phyloP scores from a whole-genome alignment of 305 asterid genomes.

The Salvia sclarea region DNA sequence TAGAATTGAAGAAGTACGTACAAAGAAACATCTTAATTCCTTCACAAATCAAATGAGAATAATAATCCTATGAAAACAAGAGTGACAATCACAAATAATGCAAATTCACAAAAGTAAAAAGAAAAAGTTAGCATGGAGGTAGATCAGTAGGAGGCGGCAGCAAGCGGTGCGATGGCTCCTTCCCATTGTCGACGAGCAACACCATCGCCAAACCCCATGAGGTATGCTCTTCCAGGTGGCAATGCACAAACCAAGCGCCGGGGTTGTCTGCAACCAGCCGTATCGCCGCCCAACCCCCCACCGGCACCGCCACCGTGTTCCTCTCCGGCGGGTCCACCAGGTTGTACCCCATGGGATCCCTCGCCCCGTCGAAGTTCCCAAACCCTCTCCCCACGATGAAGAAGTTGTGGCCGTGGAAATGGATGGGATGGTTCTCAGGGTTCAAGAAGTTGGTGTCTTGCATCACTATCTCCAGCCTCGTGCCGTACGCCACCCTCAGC shows the following conservation, averaged over 20 bases:
- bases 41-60: background rate
- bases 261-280: conserved; percentile 66
- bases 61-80: no score
- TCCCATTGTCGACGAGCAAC: conserved; percentile 55
- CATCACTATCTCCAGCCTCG: conserved; percentile 61
- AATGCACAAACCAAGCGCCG: conserved; percentile 82
- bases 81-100: background rate
- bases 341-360: conserved; percentile 51
- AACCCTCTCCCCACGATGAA: conserved; percentile 74
- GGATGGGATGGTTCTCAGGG: conserved; percentile 77
- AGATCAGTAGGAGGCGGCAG: conserved; percentile 76
- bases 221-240: conserved; percentile 80
- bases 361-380: conserved; percentile 53
- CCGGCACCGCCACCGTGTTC: conserved; percentile 80
- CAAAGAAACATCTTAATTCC: no score
- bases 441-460: conserved; percentile 65
- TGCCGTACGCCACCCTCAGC: conserved; percentile 48
- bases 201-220: conserved; percentile 85
- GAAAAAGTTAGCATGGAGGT: conserved; percentile 55
- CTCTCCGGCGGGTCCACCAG: conserved; percentile 80
- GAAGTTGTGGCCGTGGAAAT: conserved; percentile 79
- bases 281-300: conserved; percentile 82
- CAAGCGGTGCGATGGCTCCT: conserved; percentile 46
- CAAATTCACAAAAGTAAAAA: background rate
- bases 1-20: no score